Conservation (phyloP, 2,329 filamentous ascomycete genomes). For the Penicillium sp. region DNA sequence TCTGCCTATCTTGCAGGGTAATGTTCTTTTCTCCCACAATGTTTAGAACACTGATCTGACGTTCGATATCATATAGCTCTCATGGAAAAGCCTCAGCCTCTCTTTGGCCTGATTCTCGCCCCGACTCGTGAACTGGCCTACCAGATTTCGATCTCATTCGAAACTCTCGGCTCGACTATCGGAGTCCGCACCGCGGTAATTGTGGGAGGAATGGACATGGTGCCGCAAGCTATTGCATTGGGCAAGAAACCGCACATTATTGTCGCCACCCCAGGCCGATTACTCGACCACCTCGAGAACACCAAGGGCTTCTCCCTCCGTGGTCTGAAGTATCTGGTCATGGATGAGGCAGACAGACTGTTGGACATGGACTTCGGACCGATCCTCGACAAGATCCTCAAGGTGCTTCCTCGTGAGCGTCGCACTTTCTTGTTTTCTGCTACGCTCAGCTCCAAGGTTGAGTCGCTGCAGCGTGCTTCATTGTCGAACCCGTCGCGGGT, state of each 20-base stretch:
- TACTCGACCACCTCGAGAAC: constrained; percentile 90
- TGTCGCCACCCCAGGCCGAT: constrained; percentile 82
- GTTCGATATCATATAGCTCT: constrained; percentile 49
- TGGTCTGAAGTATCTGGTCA: constrained; percentile 78
- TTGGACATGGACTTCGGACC: constrained; percentile 93
- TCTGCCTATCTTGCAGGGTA: constrained; percentile 75
- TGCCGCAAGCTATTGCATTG: constrained; percentile 80
- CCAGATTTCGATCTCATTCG: constrained; percentile 83
- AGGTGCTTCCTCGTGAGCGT: constrained; percentile 72
- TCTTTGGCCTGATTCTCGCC: constrained; percentile 85
- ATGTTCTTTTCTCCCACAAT: too few species aligned
- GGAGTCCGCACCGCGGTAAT: constrained; percentile 80
- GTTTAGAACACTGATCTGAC: neutral
- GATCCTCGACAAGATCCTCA: constrained; percentile 86
- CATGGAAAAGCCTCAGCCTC: constrained; percentile 76
- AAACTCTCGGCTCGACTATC: constrained; percentile 80
- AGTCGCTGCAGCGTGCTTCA: constrained; percentile 83
- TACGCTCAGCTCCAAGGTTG: constrained; percentile 90
- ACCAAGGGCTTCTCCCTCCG: constrained; percentile 91
- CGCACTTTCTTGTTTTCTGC: constrained; percentile 88
- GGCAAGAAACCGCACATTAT: constrained; percentile 95
- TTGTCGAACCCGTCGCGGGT: constrained; percentile 79
- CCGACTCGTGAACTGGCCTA: constrained; percentile 90
- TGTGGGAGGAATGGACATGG: constrained; percentile 94
- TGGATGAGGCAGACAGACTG: constrained; percentile 90